These are phyloP conservation scores for Chlamydomonas sphaeroides DNA, from an alignment of 139 green algal species.

Conservation along the genomic window DNA sequence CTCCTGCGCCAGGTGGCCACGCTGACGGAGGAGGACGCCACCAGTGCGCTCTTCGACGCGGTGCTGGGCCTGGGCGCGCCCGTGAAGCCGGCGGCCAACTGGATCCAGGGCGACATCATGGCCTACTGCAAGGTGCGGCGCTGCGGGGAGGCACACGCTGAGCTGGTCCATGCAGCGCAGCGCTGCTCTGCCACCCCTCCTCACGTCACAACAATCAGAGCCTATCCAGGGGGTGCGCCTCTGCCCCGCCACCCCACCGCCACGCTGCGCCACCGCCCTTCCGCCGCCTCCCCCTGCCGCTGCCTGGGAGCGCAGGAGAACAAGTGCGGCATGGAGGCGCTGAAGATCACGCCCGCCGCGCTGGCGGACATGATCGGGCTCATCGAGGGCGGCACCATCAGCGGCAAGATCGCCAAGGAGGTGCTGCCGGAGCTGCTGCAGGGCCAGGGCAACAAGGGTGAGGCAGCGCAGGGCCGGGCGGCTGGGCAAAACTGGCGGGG, in stretches of 20 bases:
- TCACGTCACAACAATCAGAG: no score
- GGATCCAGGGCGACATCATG: conserved; percentile 94
- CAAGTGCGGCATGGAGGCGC: conserved; percentile 57
- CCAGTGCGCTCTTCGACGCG: conserved; percentile 81
- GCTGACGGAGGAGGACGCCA: conserved; percentile 84
- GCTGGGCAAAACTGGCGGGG: no score
- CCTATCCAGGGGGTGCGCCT: no score
- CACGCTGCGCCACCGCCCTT: no score
- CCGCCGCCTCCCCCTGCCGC: not conserved
- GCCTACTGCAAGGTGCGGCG: conserved; percentile 77
- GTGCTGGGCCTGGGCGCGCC: conserved; percentile 73
- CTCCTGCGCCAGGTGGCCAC: no score
- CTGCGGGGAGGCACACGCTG: no score
- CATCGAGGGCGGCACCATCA: conserved; percentile 91
- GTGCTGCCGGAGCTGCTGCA: conserved; percentile 86
- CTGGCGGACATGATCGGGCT: conserved; percentile 93
- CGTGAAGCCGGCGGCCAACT: conserved; percentile 92
- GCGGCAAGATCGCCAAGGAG: conserved; percentile 98
- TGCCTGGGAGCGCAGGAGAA: no score
- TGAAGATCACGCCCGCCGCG: conserved; percentile 62
- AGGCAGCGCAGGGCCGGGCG: no score
- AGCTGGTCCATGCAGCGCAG: no score
- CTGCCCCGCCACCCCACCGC: no score
- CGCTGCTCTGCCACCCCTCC: no score
- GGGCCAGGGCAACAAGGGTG: conserved; percentile 59